Evolutionary conservation across 2,329 filamentous ascomycete genomes (phyloP), one percentile per base, ranked within the genome.

Genomic region (Tolypocladium capitatum): DNA sequence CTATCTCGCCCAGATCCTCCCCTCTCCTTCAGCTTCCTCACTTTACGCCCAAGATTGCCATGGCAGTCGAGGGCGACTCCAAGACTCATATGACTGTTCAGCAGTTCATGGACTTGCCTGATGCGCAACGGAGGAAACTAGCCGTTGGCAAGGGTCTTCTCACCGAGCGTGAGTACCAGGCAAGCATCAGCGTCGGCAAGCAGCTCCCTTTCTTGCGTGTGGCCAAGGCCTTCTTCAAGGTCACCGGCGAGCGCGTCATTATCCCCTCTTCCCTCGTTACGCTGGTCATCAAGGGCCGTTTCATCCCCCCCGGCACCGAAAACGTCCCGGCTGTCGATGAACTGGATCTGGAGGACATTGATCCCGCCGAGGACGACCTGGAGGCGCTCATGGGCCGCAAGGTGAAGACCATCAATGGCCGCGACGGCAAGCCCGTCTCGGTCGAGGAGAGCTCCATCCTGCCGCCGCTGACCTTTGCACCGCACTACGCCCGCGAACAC

Each of bases 181-280:
- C 82, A 38, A 85, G 84, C 34, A 74, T 95, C 51, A 68, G 69
- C 43, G 84, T 96, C 30, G 90, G 89, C 28, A 80, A 81, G 57
- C 87, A 96, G 67, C 75, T 98, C 28, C 92, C 92, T 1, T 78
- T 81, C 53, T 74, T 98, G 48, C 78, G 85, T 49, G 81, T 98
- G 11, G 87, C 88, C 60, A 94, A 89, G 69, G 87, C 89, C 8
- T 98, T 95, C 69, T 98, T 98, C 80, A 98, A 98, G 74, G 94
- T 98, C 42, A 83, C 88, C 46, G 92, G 92, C 61, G 94, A 98
- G 69, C 86, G 85, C 55, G 85, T 84, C 64, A 87, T 98, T 60
- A 94, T 91, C 31, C 90, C 92, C 7, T 87, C 85, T 49, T 94
- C 89, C 48, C 77, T 98, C 34, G 91, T 97, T 21, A 91, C 90